These are phyloP conservation scores for Ceratocystis ficicola DNA, from an alignment of 2,329 filamentous ascomycete genomes.

Conservation along the genomic window DNA sequence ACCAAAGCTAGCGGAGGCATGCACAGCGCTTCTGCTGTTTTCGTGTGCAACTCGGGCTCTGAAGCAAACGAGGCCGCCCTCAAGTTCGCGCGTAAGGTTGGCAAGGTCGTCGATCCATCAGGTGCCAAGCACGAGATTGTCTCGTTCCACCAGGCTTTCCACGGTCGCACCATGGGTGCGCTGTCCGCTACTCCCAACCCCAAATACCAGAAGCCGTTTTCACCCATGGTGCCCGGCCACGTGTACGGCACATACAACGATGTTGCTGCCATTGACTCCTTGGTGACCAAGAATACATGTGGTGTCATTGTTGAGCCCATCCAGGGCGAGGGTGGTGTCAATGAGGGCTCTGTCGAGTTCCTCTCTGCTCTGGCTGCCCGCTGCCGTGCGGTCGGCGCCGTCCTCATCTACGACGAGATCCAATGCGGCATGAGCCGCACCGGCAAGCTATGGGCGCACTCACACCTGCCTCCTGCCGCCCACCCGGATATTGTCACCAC, in stretches of 20 bases:
- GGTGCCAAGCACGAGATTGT: conserved; percentile 72
- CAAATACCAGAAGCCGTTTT: conserved; percentile 92
- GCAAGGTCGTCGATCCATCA: conserved; percentile 59
- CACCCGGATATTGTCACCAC: conserved; percentile 91
- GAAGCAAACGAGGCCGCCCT: conserved; percentile 97
- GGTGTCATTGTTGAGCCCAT: conserved; percentile 95
- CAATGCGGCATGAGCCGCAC: conserved; percentile 87
- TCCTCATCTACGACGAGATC: conserved; percentile 93
- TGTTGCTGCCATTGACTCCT: conserved; percentile 52
- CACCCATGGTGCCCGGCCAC: conserved; percentile 92
- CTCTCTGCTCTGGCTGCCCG: conserved; percentile 69
- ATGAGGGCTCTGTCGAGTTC: conserved; percentile 72
- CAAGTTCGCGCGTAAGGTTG: conserved; percentile 89
- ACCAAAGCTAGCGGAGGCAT: conserved; percentile 71
- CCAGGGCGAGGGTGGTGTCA: conserved; percentile 89
- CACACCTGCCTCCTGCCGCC: conserved; percentile 57
- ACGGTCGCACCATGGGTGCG: conserved; percentile 90
- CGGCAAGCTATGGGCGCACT: conserved; percentile 82
- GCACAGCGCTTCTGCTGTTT: conserved; percentile 66
- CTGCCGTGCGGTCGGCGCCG: conserved; percentile 74
- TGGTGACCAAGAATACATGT: conserved; percentile 77
- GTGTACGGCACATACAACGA: conserved; percentile 79
- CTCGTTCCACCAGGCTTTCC: conserved; percentile 85
- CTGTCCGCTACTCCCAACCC: conserved; percentile 94
- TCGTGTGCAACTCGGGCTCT: conserved; percentile 90